Evolutionary conservation across 2,329 filamentous ascomycete species (phyloP), one percentile per base, ranked within the genome.

Genomic region (Aspergillus melleus): DNA sequence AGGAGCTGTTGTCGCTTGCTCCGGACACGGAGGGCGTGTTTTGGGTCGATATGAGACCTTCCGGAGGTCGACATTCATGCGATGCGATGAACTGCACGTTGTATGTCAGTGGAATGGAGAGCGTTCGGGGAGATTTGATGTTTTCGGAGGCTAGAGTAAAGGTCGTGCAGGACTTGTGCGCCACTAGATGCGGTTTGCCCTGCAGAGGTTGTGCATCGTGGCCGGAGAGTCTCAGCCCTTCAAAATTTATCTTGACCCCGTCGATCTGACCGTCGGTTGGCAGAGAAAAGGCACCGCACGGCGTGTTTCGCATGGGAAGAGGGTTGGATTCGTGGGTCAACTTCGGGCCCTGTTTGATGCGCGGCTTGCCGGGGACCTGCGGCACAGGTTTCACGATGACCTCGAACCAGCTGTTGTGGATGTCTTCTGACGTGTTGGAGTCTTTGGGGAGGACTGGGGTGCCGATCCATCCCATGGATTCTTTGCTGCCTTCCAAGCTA

Each of bases 401-500:
- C 36, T 82, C 77, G 51, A 84, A 72, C 84, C 84, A 86, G 5
- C 81, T 79, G 53, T 81, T 76, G 6, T 68, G 59, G 12, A 77
- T 64, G 1, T 61, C 54, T 11, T 70, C 60, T 12, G 60, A 56
- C 1, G 70, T 72, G 49, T 61, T 57, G 22, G 68, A 62, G 42
- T 76, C 71, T 10, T 71, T 68, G 2, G 82, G 81, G 3, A 80
- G 64, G 29, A 75, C 70, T 9, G 73, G 59, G 20, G 79, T 74
- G 9, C 76, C 76, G 4, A 84, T 75, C 84, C 84, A 86, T 6
- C 83, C 83, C 81, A 85, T 83, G 59, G 80, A 84, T 54, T 83
- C 81, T 39, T 73, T 72, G 6, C 79, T 76, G 14, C 75, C 79
- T 8, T 76, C 69, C 29, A 78, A 55, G 47, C 79, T 77, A 36